A percentile compares a stretch with the other conserved stretches of the same genome.
Evolutionary conservation across 108 stramenopile genomes (phyloP).

Genomic region (Skeletonema grethae): DNA sequence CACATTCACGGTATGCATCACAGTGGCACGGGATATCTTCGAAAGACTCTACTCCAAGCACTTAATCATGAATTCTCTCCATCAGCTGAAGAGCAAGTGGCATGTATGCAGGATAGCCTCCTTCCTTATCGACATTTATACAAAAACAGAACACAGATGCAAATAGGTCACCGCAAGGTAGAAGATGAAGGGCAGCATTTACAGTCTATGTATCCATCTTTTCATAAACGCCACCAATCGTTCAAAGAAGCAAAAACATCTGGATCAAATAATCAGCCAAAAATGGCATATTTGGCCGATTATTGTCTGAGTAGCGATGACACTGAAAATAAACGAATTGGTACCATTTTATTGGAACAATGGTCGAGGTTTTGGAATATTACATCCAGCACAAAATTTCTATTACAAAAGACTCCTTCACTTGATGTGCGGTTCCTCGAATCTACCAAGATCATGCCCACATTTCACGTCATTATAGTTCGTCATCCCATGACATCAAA

Average conservation of each 20-base stretch:
- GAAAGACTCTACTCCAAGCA: slow-evolving; percentile 21
- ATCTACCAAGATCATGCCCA: slow-evolving; percentile 20
- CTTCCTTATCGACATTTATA: slow-evolving; percentile 6
- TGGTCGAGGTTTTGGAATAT: slow-evolving; percentile 26
- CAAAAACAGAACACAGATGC: background rate
- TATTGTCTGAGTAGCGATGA: slow-evolving; percentile 8
- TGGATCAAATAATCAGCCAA: background rate
- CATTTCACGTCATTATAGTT: slow-evolving; percentile 28
- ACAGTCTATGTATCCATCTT: slow-evolving; percentile 28
- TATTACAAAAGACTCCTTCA: slow-evolving; percentile 33
- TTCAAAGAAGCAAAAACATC: background rate
- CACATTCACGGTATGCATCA: slow-evolving; percentile 42
- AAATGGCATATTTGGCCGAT: slow-evolving; percentile 30
- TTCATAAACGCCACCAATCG: background rate
- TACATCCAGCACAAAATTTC: slow-evolving; percentile 16
- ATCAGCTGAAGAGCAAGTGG: background rate
- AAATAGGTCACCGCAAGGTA: background rate
- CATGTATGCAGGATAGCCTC: slow-evolving; percentile 22
- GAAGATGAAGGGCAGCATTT: slow-evolving; percentile 39
- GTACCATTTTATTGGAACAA: slow-evolving; percentile 17
- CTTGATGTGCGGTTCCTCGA: slow-evolving; percentile 32
- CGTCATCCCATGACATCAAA: slow-evolving; percentile 38
- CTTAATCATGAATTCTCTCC: slow-evolving; percentile 25
- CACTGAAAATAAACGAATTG: slow-evolving; percentile 15
- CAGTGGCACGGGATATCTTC: slow-evolving; percentile 29